Evolutionary conservation across 306 rosid species (phyloP).

Genomic region (Purshia tridentata): DNA sequence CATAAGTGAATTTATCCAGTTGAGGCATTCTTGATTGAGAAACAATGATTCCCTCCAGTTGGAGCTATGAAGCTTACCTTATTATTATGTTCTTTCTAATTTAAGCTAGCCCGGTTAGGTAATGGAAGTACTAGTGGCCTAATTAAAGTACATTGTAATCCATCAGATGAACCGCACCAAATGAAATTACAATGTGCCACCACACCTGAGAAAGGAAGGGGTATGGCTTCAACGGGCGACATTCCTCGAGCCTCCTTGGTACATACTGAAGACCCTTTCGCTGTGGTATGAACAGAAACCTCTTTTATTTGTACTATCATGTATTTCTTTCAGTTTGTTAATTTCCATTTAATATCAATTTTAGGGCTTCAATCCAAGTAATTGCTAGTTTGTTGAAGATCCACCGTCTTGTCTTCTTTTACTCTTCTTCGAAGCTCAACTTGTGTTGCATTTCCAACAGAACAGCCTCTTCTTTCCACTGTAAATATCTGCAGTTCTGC

Average conservation of each 20-base stretch:
- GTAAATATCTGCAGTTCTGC: neutral
- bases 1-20: too few relatives aligned
- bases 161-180: constrained; percentile 53
- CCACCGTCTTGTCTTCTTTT: neutral
- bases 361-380: constrained; percentile 11
- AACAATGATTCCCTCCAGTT: too few relatives aligned
- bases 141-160: neutral
- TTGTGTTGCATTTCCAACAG: neutral
- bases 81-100: neutral
- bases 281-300: constrained; percentile 47
- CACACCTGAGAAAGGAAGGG: constrained; percentile 61
- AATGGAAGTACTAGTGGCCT: neutral
- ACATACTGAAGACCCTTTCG: constrained; percentile 78
- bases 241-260: constrained; percentile 65
- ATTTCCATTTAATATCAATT: neutral
- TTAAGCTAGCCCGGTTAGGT: constrained; percentile 10
- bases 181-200: constrained; percentile 51
- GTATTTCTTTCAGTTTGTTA: neutral
- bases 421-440: neutral
- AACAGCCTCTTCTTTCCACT: neutral
- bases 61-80: too few relatives aligned
- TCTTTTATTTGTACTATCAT: constrained; percentile 13
- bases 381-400: neutral
- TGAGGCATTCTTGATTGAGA: too few relatives aligned
- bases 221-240: constrained; percentile 55